phyloP scores from a whole-genome alignment of 805 yeast species.

The Wickerhamiella galacta region DNA sequence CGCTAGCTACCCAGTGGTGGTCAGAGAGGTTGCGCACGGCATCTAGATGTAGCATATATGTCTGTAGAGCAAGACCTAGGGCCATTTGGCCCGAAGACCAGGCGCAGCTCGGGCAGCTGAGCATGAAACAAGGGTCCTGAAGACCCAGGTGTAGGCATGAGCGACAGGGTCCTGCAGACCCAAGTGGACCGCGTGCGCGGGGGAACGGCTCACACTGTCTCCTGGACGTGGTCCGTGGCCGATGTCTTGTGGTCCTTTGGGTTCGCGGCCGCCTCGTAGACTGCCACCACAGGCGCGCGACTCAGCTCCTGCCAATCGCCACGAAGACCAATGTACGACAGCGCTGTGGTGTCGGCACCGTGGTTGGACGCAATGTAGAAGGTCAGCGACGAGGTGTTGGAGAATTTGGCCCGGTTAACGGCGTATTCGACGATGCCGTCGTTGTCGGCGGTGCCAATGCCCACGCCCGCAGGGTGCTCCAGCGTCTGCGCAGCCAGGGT shows the following conservation, averaged over 20 bases:
- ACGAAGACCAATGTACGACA: constrained; percentile 62
- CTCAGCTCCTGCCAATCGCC: constrained; percentile 35
- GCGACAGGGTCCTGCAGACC: background rate
- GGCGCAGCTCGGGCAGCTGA: background rate
- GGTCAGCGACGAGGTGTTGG: constrained; percentile 51
- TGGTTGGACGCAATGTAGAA: constrained; percentile 53
- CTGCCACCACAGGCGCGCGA: constrained; percentile 54
- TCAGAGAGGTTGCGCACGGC: background rate
- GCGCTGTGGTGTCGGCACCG: constrained; percentile 36
- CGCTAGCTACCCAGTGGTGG: too few relatives aligned
- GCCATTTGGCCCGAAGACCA: background rate
- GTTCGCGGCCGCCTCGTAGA: constrained; percentile 85
- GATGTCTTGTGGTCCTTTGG: constrained; percentile 70
- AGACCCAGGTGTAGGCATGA: background rate
- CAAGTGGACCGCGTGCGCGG: background rate
- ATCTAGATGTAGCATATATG: background rate
- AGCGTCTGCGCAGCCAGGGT: constrained; percentile 34
- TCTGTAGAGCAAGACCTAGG: background rate
- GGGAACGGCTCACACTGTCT: too few relatives aligned
- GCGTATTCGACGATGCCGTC: constrained; percentile 61
- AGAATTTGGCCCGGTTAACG: constrained; percentile 56
- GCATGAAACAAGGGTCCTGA: background rate
- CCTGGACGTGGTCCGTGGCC: too few relatives aligned
- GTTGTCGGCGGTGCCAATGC: constrained; percentile 20
- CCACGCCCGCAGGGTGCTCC: constrained; percentile 44